These are phyloP conservation scores for Ogataea methanolica DNA, from an alignment of 805 yeast genomes.

Conservation along the genomic window DNA sequence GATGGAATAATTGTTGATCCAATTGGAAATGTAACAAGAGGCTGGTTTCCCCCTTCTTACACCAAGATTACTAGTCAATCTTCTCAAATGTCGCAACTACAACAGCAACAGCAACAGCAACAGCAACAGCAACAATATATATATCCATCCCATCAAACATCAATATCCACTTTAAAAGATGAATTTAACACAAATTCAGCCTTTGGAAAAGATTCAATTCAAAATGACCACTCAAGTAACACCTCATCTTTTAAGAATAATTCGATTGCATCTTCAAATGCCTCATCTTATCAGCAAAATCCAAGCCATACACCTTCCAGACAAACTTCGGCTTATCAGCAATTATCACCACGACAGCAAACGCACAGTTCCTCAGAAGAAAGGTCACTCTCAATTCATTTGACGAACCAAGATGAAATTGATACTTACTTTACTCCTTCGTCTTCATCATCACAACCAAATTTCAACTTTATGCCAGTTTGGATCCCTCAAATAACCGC, in stretches of 20 bases:
- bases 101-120: not conserved
- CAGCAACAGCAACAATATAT: constrained; percentile 7
- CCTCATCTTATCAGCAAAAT: constrained; percentile 5
- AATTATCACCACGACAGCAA: constrained; percentile 1
- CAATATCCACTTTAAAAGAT: constrained; percentile 12
- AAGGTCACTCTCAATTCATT: constrained; percentile 11
- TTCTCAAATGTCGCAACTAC: constrained; percentile 27
- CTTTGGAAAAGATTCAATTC: not conserved
- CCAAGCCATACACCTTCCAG: constrained; percentile 2
- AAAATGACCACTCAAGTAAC: not conserved
- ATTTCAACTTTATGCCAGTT: constrained; percentile 33
- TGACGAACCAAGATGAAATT: constrained; percentile 25
- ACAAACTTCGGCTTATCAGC: constrained; percentile 3
- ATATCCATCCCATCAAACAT: constrained; percentile 11
- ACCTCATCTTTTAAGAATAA: constrained; percentile 1
- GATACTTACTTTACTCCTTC: constrained; percentile 21
- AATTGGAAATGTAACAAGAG: constrained; percentile 47
- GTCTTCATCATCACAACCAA: constrained; percentile 19
- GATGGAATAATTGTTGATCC: constrained; percentile 57
- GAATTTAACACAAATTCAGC: constrained; percentile 1
- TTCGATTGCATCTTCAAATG: constrained; percentile 10
- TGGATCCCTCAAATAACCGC: constrained; percentile 64
- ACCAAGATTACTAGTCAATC: constrained; percentile 34
- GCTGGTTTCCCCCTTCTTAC: constrained; percentile 81
- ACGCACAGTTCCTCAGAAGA: constrained; percentile 8